Base-by-base conservation (phyloP, 164 flowering plant genomes). In the Magnolia changhungtana region DNA sequence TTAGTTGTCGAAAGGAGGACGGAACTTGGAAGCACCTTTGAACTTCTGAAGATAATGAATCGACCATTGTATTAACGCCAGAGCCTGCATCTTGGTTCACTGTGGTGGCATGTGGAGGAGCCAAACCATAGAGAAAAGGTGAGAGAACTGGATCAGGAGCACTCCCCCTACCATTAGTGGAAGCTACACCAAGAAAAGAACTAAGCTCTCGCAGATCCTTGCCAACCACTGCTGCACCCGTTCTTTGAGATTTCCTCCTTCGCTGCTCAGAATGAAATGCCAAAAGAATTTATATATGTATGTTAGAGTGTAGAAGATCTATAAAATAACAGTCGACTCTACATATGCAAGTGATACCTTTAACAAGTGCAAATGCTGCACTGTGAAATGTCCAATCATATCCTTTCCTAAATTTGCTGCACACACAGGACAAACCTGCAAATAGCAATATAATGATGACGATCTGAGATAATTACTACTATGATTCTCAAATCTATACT, bases 371-470 rank as follows among this genome's bases (percentile, higher is more conserved):
- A 91, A 73, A 80, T 95, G 98, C 29, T 89, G 93, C 72, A 81
- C 67, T 8, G 77, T 83, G 72, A 95, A 93, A 87, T 95, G 98
- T 21, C 85, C 91, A 58, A 84, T 78, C 55, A 85, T 85, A 85
- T 93, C 95, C 81, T 83, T 90, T 55, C 97, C 96, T 72, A 91
- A 80, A 83, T 86, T 90, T 71, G 84, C 91, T 11, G 97, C 97
- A 84, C 98, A 95, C 18, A 90, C 75, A 64, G 98, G 98, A 83
- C 98, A 95, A 69, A 95, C 98, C 98, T 95, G 88, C 75, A 78
- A 75, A 72, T 49, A 64, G 63, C 20, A 69, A 69, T 18, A 68
- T 3, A 49, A 51, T 19, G 19, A 66, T 23, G n/a, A 58, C 45
- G 5, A 37, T 37, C 45, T 3, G 45, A 37, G 5, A 37, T 37